Conservation (phyloP, 345 rosid genomes). For the Camelina sativa region DNA sequence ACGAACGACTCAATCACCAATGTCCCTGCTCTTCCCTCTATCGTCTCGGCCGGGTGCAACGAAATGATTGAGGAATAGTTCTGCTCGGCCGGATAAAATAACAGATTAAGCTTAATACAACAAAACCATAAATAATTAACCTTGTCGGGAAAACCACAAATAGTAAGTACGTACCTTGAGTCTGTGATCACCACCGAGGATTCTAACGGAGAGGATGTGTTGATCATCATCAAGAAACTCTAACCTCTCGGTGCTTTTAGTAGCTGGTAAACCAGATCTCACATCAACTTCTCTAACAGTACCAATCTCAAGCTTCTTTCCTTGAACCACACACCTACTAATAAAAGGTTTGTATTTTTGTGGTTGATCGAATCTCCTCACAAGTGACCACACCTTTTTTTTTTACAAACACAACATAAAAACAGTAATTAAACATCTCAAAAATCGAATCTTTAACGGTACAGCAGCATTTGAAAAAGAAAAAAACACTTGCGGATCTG, state of each 20-base stretch:
- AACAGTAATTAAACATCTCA: background rate
- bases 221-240: constrained; percentile 75
- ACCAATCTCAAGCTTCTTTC: constrained; percentile 61
- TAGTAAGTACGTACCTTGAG: constrained; percentile 50
- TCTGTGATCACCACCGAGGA: constrained; percentile 80
- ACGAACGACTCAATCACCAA: constrained; percentile 81
- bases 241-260: constrained; percentile 70
- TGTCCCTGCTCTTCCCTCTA: constrained; percentile 80
- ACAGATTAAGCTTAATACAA: background rate
- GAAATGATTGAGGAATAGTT: constrained; percentile 88
- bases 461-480: background rate
- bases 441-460: background rate
- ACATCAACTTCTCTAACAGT: constrained; percentile 75
- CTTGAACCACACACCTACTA: constrained; percentile 63
- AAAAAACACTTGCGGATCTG: constrained; percentile 7
- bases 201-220: constrained; percentile 63
- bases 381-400: constrained; percentile 73
- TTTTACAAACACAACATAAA: background rate
- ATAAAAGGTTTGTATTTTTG: constrained; percentile 79
- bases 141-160: background rate
- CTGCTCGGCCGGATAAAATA: constrained; percentile 43
- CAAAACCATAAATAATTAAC: background rate
- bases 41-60: constrained; percentile 71
- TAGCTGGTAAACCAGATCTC: constrained; percentile 77
- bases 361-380: constrained; percentile 78